A percentile compares a stretch with the other conserved stretches of the same genome.
These are phyloP conservation scores for Penicillium sp. DNA, from an alignment of 2,329 filamentous ascomycete genomes.

Conservation along the genomic window DNA sequence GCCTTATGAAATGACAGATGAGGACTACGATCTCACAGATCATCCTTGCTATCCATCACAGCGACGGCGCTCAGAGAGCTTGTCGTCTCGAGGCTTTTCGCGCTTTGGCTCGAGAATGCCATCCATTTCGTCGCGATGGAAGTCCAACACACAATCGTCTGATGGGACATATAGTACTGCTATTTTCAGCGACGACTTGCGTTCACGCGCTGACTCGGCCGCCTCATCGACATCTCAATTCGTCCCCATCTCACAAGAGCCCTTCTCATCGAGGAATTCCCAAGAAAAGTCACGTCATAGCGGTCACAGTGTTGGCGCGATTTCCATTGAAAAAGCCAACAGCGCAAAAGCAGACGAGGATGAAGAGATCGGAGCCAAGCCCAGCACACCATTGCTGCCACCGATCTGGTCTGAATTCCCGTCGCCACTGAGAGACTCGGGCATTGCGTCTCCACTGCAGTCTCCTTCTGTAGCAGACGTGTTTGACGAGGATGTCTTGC, in stretches of 20 bases:
- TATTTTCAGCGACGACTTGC: constrained; percentile 28
- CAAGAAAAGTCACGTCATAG: constrained; percentile 51
- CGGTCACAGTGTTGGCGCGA: constrained; percentile 47
- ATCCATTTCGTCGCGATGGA: constrained; percentile 59
- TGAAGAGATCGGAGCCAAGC: constrained; percentile 51
- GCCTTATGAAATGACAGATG: constrained; percentile 6
- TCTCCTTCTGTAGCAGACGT: constrained; percentile 73
- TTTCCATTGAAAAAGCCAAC: constrained; percentile 54
- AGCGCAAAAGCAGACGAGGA: constrained; percentile 49
- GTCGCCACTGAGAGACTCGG: constrained; percentile 48
- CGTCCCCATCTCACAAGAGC: constrained; percentile 34
- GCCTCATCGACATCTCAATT: constrained; percentile 29
- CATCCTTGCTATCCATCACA: constrained; percentile 12
- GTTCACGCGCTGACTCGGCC: constrained; percentile 41
- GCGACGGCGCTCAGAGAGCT: constrained; percentile 52
- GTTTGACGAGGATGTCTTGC: constrained; percentile 36
- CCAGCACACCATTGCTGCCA: constrained; percentile 79
- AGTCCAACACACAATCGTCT: constrained; percentile 24
- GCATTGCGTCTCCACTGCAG: constrained; percentile 75
- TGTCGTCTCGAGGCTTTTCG: constrained; percentile 49
- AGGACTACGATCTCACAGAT: constrained; percentile 7
- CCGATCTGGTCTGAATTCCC: constrained; percentile 65
- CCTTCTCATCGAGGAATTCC: constrained; percentile 57
- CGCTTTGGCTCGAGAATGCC: constrained; percentile 68
- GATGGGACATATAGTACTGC: constrained; percentile 22